Base-by-base conservation (phyloP, 768 basidiomycete genomes). In the Mycena haematopus region DNA sequence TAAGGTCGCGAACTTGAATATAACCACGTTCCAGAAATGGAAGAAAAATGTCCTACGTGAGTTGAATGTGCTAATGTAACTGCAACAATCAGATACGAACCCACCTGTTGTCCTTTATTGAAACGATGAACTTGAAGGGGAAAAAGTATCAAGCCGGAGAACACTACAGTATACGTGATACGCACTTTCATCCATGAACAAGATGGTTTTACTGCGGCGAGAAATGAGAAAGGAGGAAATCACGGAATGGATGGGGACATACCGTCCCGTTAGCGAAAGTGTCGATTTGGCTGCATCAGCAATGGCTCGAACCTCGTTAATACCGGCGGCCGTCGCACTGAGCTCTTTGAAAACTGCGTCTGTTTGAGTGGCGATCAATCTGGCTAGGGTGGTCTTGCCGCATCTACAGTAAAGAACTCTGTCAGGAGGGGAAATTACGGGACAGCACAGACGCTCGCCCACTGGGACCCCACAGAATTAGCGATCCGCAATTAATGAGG, bases 21-120 rank as follows among this genome's bases (percentile, higher is more conserved):
- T 83, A 82, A 1, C 93, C 93, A 60, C 83, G 86, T 70, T 95
- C 93, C 13, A 95, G 80, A 65, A 84, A 92, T 0, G 93, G 93
- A 14, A 95, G 79, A 74, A 95, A 92, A 13, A 91, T 79, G 68
- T 93, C 92, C 85, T 91, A 66, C 22, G 56, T 40, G 33, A 36
- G 14, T 36, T 45, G 33, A 19, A 50, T 33, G 31, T 44, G 22
- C 56, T 50, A 52, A 45, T 47, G 21, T 13, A 31, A 40, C 14
- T 19, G 38, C 29, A 21, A 29, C 10, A n/a, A 15, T 22, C 6
- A 8, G 13, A n/a, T 29, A 2, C 22, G 24, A 5, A 55, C 69
- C 25, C 59, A 87, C 88, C 74, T 92, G 90, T 63, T 90, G 88
- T 9, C 84, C 76, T 68, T 85, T 88, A 71, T 85, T 90, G 70